Evolutionary conservation across 2,329 filamentous ascomycete genomes (phyloP).

Genomic region (Orbilia blumenaviensis): DNA sequence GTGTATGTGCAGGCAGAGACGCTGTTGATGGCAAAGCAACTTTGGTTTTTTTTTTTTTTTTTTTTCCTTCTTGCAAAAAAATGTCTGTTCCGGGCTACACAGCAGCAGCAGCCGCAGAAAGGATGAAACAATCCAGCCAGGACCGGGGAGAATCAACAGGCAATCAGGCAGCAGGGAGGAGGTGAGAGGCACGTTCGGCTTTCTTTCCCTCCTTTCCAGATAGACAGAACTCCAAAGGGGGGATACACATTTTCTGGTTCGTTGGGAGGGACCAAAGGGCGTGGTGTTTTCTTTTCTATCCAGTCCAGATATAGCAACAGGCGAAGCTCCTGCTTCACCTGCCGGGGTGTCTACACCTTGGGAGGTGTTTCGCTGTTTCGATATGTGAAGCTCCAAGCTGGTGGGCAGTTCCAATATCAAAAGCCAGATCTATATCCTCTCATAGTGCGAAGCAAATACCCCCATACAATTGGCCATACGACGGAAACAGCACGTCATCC

Average conservation of each 20-base stretch:
- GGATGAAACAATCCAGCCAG: slow-evolving; percentile 52
- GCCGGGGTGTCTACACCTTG: slow-evolving; percentile 3
- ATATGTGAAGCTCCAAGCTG: slow-evolving; percentile 42
- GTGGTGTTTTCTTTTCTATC: slow-evolving; percentile 37
- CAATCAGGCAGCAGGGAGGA: slow-evolving; percentile 42
- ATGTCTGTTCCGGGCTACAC: slow-evolving; percentile 38
- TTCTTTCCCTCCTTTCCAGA: slow-evolving; percentile 48
- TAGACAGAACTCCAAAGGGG: slow-evolving; percentile 42
- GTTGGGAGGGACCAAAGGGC: slow-evolving; percentile 49
- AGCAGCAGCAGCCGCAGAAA: slow-evolving; percentile 22
- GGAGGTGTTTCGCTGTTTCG: slow-evolving; percentile 21
- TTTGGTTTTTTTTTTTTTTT: slow-evolving; percentile 4
- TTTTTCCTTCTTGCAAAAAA: slow-evolving; percentile 12
- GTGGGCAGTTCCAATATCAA: slow-evolving; percentile 40
- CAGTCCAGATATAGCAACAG: slow-evolving; percentile 48
- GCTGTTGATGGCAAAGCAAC: slow-evolving; percentile 50
- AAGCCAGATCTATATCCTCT: slow-evolving; percentile 25
- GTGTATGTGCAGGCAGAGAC: slow-evolving; percentile 27
- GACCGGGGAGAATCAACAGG: slow-evolving; percentile 45
- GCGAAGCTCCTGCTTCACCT: slow-evolving; percentile 21
- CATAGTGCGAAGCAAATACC: neutral
- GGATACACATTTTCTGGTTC: slow-evolving; percentile 36
- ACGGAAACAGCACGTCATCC: slow-evolving; percentile 26
- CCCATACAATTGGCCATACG: neutral
- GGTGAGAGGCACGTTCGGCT: slow-evolving; percentile 41